Evolutionary conservation across 2,329 filamentous ascomycete species (phyloP).

Genomic region (Exutisphaerella laricina): DNA sequence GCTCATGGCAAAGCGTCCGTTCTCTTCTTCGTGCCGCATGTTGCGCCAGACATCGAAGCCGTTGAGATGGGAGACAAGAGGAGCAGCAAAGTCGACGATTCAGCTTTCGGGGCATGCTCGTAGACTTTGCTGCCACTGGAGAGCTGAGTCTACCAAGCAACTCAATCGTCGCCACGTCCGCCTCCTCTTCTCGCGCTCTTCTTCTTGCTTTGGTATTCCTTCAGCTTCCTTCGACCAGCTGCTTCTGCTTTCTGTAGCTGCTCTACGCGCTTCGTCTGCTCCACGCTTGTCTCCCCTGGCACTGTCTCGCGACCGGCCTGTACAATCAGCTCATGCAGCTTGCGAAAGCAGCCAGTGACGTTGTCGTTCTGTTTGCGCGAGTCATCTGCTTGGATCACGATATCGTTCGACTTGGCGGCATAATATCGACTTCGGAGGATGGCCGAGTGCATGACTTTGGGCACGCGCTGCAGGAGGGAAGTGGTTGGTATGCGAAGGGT

Average conservation of each 20-base stretch:
- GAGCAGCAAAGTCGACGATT: too few species aligned
- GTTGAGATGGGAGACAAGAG: too few species aligned
- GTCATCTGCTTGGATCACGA: slow-evolving; percentile 60
- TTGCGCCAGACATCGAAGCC: too few species aligned
- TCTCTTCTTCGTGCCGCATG: too few species aligned
- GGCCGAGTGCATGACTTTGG: slow-evolving; percentile 47
- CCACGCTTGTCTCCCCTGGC: slow-evolving; percentile 56
- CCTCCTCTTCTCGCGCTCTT: slow-evolving; percentile 50
- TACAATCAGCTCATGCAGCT: slow-evolving; percentile 51
- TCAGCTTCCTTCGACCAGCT: slow-evolving; percentile 51
- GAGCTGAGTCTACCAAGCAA: too few species aligned
- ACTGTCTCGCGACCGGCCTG: slow-evolving; percentile 48
- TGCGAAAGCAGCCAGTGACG: slow-evolving; percentile 53
- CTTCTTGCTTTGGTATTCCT: slow-evolving; percentile 58
- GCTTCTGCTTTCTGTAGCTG: slow-evolving; percentile 55
- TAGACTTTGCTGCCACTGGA: too few species aligned
- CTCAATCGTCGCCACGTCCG: slow-evolving; percentile 29
- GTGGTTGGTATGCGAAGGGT: slow-evolving; percentile 54
- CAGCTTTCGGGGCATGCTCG: too few species aligned
- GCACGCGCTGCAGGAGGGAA: slow-evolving; percentile 50
- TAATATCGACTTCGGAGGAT: slow-evolving; percentile 52
- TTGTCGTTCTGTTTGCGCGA: slow-evolving; percentile 58
- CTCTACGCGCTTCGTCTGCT: slow-evolving; percentile 51
- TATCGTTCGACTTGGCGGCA: slow-evolving; percentile 46
- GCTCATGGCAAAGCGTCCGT: too few species aligned